Base-by-base conservation (phyloP, 305 asterid species). In the Fraxinus latifolia region DNA sequence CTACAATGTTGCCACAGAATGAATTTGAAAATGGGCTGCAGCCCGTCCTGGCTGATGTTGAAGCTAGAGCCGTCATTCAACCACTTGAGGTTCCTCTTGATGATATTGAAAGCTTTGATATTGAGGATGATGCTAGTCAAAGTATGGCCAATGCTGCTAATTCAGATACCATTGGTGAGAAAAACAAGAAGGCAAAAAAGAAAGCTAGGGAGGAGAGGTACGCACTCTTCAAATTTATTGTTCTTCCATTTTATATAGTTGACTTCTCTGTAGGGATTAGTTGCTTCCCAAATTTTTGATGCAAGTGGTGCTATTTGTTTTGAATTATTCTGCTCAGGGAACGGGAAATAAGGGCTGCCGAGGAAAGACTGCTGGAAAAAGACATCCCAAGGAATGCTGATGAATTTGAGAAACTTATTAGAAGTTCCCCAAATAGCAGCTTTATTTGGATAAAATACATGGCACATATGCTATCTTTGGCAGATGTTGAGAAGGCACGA, bases 391-490 rank as follows among this genome's bases (percentile, higher is more conserved):
- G 89, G 88, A 92, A 82, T 81, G 90, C 91, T 7, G 97, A 96
- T 83, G 99, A 96, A 83, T 96, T 92, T 85, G 99, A 94, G 92
- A 94, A 93, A 87, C 92, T 96, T 81, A 84, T 92, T 82, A 86
- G 92, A 77, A 89, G 88, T 85, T 93, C 97, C 55, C 98, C 99
- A 12, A 92, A 94, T 82, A 93, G 96, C 88, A 94, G 99, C 87
- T 90, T 90, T 89, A 84, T 91, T 81, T 94, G 99, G 98, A 93
- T 94, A 79, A 93, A 94, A 78, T 96, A 93, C 91, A 96, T 94
- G 98, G 97, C 90, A 32, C 90, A 85, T 82, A 88, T 93, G 97
- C 91, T 96, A 78, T 84, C 93, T 80, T 74, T 93, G 91, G 92
- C 97, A 50, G 97, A 96, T 82, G 86, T 94, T 65, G 99, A 94